Conservation (phyloP, 1,139 yeast species). For the Candida glucosophila region DNA sequence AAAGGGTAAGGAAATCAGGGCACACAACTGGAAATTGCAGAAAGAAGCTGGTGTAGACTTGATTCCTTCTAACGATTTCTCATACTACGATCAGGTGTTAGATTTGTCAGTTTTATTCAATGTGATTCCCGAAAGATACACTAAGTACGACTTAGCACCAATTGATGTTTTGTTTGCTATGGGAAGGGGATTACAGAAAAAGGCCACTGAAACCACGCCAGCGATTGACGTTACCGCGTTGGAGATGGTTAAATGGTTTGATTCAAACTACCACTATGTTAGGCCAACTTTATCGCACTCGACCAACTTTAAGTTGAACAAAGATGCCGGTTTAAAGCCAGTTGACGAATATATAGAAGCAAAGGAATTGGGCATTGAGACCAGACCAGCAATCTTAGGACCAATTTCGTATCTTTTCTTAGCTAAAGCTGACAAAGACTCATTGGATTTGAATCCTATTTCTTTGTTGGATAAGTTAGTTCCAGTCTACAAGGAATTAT, state of each 20-base stretch:
- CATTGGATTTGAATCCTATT: conserved; percentile 90
- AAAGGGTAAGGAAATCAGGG: conserved; percentile 93
- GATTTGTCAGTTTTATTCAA: conserved; percentile 90
- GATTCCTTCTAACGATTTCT: conserved; percentile 96
- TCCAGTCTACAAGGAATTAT: conserved; percentile 87
- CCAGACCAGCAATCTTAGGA: conserved; percentile 95
- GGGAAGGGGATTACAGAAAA: conserved; percentile 99
- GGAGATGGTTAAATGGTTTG: conserved; percentile 99
- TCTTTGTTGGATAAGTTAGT: conserved; percentile 77
- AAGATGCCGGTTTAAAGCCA: conserved; percentile 74
- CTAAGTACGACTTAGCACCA: conserved; percentile 82
- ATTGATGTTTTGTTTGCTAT: conserved; percentile 94
- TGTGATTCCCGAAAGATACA: conserved; percentile 93
- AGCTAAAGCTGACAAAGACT: conserved; percentile 98
- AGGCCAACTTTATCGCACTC: conserved; percentile 98
- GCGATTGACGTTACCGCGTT: conserved; percentile 98
- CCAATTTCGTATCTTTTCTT: conserved; percentile 91
- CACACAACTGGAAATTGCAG: conserved; percentile 96
- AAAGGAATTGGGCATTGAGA: conserved; percentile 88
- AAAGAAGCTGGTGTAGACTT: conserved; percentile 94
- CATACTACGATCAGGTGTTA: conserved; percentile 94
- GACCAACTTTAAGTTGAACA: conserved; percentile 88
- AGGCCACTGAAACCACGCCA: conserved; percentile 76
- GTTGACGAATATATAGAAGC: conserved; percentile 97
- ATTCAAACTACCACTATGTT: conserved; percentile 98